phyloP scores from a whole-genome alignment of 495 filamentous ascomycete species.

The Penicillium roqueforti region DNA sequence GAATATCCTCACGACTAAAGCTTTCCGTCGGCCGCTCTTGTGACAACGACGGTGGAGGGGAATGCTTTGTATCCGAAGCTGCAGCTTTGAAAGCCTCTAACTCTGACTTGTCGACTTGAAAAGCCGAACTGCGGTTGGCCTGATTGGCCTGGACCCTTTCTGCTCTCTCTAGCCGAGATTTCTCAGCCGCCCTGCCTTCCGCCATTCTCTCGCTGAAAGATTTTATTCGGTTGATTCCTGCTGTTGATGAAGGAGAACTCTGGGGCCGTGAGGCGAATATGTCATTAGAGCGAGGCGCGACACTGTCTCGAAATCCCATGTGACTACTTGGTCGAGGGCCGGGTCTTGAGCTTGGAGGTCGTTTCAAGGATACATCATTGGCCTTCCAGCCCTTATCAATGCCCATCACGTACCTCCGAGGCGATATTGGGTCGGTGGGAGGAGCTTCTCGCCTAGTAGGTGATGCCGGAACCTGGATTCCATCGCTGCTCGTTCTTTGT shows the following conservation, averaged over 20 bases:
- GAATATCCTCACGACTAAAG: conserved; percentile 61
- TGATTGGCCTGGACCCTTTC: conserved; percentile 54
- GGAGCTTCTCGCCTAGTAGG: conserved; percentile 56
- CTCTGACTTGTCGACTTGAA: conserved; percentile 62
- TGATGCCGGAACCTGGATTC: conserved; percentile 76
- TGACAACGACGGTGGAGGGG: conserved; percentile 38
- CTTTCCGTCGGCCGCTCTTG: conserved; percentile 44
- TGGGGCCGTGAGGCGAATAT: conserved; percentile 23
- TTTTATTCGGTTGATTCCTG: conserved; percentile 46
- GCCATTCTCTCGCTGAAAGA: conserved; percentile 87
- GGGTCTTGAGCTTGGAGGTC: conserved; percentile 50
- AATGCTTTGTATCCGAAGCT: conserved; percentile 43
- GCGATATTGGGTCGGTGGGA: conserved; percentile 59
- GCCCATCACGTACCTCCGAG: conserved; percentile 73
- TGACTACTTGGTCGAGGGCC: conserved; percentile 31
- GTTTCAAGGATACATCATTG: conserved; percentile 77
- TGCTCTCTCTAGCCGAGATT: conserved; percentile 43
- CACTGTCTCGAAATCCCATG: conserved; percentile 28
- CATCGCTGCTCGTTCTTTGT: conserved; percentile 22
- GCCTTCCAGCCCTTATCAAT: conserved; percentile 86
- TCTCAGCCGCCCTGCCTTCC: conserved; percentile 52
- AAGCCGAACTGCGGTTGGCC: conserved; percentile 65
- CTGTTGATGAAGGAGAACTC: conserved; percentile 24
- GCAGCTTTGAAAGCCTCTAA: conserved; percentile 61
- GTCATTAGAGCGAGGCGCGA: conserved; percentile 22